Evolutionary conservation across 192 early-diverging fungal species (phyloP).

Genomic region (Paraglomus brasilianum): DNA sequence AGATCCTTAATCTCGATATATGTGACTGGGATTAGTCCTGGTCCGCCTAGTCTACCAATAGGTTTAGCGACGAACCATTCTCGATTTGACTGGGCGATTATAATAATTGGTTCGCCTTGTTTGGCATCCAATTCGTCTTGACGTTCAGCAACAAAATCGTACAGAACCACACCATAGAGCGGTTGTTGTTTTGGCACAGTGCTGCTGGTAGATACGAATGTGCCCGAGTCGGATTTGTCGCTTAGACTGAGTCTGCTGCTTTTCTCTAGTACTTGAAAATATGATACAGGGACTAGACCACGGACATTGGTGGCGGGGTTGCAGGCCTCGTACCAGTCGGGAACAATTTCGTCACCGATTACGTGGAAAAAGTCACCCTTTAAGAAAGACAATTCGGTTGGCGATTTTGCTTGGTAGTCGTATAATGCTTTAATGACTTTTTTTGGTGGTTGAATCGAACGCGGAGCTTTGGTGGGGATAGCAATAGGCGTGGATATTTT

Average conservation of each 20-base stretch:
- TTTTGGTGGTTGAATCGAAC: conserved; percentile 53
- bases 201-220: conserved; percentile 28
- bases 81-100: conserved; percentile 74
- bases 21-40: conserved; percentile 73
- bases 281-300: conserved; percentile 68
- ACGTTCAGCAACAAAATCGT: conserved; percentile 71
- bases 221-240: conserved; percentile 16
- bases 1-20: conserved; percentile 76
- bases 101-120: conserved; percentile 68
- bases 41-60: conserved; percentile 56
- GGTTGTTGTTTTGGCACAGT: conserved; percentile 44
- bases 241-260: conserved; percentile 22
- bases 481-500: conserved; percentile 27
- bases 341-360: conserved; percentile 66
- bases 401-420: conserved; percentile 61
- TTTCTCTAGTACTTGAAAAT: conserved; percentile 73
- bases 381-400: conserved; percentile 66
- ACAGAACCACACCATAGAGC: conserved; percentile 70
- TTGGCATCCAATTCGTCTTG: conserved; percentile 70
- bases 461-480: conserved; percentile 17
- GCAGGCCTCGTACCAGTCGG: conserved; percentile 70
- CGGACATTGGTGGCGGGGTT: conserved; percentile 70
- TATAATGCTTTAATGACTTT: conserved; percentile 72
- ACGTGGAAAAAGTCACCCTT: conserved; percentile 81
- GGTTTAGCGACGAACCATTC: conserved; percentile 82